Base-by-base conservation (phyloP, 352 stramenopile genomes). In the Pythium insidiosum region DNA sequence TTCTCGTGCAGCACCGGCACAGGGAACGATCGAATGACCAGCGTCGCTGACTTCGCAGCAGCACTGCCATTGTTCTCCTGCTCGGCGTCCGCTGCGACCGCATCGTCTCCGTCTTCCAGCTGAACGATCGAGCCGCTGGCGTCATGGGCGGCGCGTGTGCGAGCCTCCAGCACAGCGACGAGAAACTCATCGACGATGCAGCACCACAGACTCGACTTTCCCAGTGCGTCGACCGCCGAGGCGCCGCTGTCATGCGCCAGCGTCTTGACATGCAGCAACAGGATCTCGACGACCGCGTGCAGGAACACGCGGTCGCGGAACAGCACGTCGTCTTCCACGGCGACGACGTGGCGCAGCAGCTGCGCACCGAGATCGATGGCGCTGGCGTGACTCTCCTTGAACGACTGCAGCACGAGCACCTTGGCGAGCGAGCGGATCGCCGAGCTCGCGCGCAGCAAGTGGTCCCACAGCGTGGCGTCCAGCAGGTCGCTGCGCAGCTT, bases 231-330 rank as follows among this genome's bases (percentile, higher is more conserved):
- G 11, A 63, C 47, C 13, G 55, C 51, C 5, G 67, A 46, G 20
- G 60, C 54, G 21, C 56, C 58, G 44, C 68, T 62, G 37, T 77
- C 66, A 38, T 22, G 24, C 26, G 30, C 26, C 21, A 28, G 53
- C 35, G 24, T 54, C 43, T 57, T 77, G 11, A 34, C 62, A 11
- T 53, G 68, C 12, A 83, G 63, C 5, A 88, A 43, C 26, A 79
- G 45, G 11, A 84, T 58, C 49, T 87, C 73, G 6, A 60, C 62
- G 5, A 90, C 47, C n/a, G 73, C 61, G 60, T 90, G 71, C 16
- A 90, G 61, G n/a, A 88, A 73, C 6, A 85, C 66, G 37, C 74
- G 68, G 53, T 90, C 75, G 18, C 73, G 75, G 11, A 85, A 56
- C 25, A 90, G 41, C n/a, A 69, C 39, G 23, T 84, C 70, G 21